Evolutionary conservation across 1,284 basidiomycete genomes (phyloP), one percentile per base, ranked within the genome.

Genomic region (Leccinum insigne): DNA sequence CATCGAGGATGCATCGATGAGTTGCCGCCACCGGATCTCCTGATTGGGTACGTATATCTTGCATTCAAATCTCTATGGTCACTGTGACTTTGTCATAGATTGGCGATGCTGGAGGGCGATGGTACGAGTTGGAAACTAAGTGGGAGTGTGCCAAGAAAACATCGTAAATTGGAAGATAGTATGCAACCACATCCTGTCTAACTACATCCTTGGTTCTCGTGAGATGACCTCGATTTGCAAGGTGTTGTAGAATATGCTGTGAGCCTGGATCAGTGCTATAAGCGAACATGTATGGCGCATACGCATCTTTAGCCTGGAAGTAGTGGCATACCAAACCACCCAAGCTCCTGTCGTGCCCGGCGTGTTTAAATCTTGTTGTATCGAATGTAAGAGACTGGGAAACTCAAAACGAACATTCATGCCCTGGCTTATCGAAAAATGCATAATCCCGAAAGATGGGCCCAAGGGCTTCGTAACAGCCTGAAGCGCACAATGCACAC

Each of bases 81-180:
- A 54, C 70, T 77, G 61, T 75, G 58, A 52, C 60, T 58, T 66
- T 23, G 61, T 61, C 62, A 21, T 71, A 94, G 93, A 56, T 79
- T 93, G 67, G 83, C 86, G 11, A 86, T 83, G n/a, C 79, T 93
- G 42, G 87, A 93, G 77, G 95, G 96, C 52, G 96, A 98, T 98
- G 95, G 95, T 96, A 98, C 76, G 95, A 98, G 77, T 83, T 94
- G 67, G 95, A 97, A 76, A 91, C 92, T 38, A 96, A 96, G 78
- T 82, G 89, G 64, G 93, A 94, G 79, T 86, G 91, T 42, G 91
- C 89, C 64, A 92, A 88, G 80, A 93, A 40, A 90, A 77, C 82
- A 88, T 63, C 78, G 81, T 76, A 87, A 85, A 79, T 84, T 82
- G 63, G 73, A 77, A 68, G 64, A 38, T 68, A 75, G 65, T 71